Conservation (phyloP, 805 yeast genomes). For the Hyphopichia homilentoma region DNA sequence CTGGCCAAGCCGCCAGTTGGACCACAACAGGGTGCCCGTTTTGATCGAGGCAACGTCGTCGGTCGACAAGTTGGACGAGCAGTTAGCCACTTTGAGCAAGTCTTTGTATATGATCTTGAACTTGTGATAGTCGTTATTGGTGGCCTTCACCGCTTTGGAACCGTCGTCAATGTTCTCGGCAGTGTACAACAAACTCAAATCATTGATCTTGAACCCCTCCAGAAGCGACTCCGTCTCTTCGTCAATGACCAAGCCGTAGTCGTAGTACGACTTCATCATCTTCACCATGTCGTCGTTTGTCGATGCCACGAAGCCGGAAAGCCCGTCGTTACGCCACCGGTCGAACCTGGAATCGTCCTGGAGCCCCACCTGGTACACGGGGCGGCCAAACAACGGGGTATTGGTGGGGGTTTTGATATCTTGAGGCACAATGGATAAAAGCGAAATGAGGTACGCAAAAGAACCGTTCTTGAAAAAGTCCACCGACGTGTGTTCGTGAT, state of each 20-base stretch:
- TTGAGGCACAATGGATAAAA: slow-evolving; percentile 61
- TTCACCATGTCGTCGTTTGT: slow-evolving; percentile 66
- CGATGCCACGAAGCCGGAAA: slow-evolving; percentile 49
- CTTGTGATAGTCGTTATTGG: slow-evolving; percentile 34
- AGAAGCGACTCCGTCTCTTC: slow-evolving; percentile 13
- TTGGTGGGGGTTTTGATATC: slow-evolving; percentile 30
- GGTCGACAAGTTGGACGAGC: slow-evolving; percentile 13
- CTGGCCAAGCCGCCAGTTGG: slow-evolving; percentile 10
- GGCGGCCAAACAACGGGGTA: slow-evolving; percentile 31
- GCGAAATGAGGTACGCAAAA: slow-evolving; percentile 54
- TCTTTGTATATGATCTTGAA: slow-evolving; percentile 30
- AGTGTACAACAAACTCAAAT: slow-evolving; percentile 7
- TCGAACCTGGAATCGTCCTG: slow-evolving; percentile 49
- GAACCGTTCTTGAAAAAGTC: slow-evolving; percentile 30
- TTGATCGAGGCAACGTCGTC: slow-evolving; percentile 28
- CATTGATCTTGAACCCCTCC: slow-evolving; percentile 6
- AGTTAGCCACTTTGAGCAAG: slow-evolving; percentile 11
- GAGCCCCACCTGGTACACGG: slow-evolving; percentile 62
- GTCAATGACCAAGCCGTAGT: slow-evolving; percentile 31
- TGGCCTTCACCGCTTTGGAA: slow-evolving; percentile 20
- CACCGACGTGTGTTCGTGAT: slow-evolving; percentile 2
- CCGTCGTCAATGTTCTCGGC: slow-evolving; percentile 30
- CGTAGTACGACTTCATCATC: slow-evolving; percentile 50
- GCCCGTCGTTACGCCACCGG: slow-evolving; percentile 6
- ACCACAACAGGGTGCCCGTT: slow-evolving; percentile 21